Conservation (phyloP, 2,329 filamentous ascomycete species). For the Didymella segeticola region DNA sequence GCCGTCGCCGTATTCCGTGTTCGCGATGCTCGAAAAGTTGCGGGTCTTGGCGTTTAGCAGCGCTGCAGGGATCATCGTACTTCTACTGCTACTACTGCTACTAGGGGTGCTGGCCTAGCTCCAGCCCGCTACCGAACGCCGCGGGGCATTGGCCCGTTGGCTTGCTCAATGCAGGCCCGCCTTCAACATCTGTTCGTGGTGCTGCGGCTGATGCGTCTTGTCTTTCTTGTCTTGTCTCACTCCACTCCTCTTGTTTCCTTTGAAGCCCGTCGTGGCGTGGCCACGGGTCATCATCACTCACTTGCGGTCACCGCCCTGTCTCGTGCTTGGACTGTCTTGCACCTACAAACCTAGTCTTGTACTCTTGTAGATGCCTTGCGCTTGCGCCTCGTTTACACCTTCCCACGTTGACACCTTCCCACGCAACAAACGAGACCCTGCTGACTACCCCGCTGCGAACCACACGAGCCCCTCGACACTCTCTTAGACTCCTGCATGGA, state of each 20-base stretch:
- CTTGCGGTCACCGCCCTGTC: neutral
- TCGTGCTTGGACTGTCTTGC: conserved; percentile 2
- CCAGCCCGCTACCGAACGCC: neutral
- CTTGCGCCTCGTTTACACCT: conserved; percentile 19
- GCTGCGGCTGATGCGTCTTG: neutral
- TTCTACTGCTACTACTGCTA: no score
- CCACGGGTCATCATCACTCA: no score
- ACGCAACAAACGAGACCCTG: conserved; percentile 12
- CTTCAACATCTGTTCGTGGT: neutral
- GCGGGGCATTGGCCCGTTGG: neutral
- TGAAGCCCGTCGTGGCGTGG: conserved; percentile 16
- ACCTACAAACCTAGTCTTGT: neutral
- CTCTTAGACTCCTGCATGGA: conserved; percentile 28
- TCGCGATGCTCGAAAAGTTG: conserved; percentile 19
- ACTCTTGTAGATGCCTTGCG: neutral
- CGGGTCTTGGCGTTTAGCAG: conserved; percentile 16
- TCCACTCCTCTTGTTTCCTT: neutral
- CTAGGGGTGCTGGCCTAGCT: neutral
- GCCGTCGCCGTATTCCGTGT: neutral
- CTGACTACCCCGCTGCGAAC: conserved; percentile 25
- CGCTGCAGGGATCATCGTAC: conserved; percentile 25
- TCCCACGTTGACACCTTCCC: conserved; percentile 21
- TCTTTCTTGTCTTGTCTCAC: no score
- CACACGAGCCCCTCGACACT: conserved; percentile 9
- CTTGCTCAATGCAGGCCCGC: neutral